A percentile compares a stretch with the other conserved stretches of the same genome.
Conservation (phyloP, 257 asterid genomes). For the Nicotiana undulata region DNA sequence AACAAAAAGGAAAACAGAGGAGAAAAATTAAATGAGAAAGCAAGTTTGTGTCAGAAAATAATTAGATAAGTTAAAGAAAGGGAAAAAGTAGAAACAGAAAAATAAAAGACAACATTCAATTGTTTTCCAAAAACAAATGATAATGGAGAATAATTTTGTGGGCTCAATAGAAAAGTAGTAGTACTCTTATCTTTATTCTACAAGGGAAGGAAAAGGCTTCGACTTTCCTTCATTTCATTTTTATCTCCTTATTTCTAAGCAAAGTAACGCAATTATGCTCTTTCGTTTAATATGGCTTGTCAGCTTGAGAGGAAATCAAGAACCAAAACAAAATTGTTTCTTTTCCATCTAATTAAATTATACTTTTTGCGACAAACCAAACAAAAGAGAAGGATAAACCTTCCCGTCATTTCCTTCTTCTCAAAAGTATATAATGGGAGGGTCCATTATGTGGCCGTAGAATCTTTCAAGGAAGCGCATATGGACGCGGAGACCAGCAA, state of each 20-base stretch:
- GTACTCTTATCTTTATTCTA: neutral
- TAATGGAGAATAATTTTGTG: neutral
- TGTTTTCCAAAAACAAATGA: neutral
- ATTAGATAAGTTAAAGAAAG: neutral
- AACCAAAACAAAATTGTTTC: neutral
- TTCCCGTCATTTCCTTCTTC: neutral
- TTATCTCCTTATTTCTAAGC: neutral
- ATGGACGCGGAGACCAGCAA: constrained; percentile 14
- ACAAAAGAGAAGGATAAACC: neutral
- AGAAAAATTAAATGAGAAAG: neutral
- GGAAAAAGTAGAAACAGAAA: neutral
- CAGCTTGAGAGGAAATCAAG: neutral
- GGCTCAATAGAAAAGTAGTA: neutral
- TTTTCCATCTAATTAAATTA: neutral
- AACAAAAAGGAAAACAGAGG: neutral
- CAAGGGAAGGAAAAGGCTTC: too few species aligned
- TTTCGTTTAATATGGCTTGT: neutral
- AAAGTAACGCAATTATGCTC: neutral
- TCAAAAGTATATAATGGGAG: neutral
- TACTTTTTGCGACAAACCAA: neutral
- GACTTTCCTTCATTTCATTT: too few species aligned
- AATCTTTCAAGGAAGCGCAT: constrained; percentile 11
- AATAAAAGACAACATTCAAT: too few species aligned
- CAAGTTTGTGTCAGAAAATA: neutral
- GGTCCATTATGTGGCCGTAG: constrained; percentile 5